phyloP scores from a whole-genome alignment of 139 green algal genomes.

The Chlamydomonas eustigma region DNA sequence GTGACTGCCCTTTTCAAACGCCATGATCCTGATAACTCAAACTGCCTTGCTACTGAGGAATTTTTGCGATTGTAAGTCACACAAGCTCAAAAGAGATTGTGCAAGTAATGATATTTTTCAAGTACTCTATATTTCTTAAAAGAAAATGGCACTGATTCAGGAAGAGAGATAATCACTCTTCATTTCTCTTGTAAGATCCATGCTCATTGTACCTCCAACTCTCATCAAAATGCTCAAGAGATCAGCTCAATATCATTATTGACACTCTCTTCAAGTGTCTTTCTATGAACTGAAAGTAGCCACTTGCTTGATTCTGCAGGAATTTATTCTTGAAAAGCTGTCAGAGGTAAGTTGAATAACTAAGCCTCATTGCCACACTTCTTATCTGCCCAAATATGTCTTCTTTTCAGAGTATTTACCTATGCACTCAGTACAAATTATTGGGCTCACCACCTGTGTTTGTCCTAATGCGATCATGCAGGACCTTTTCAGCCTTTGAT shows the following conservation, averaged over 20 bases:
- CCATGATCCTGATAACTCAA: constrained; percentile 9
- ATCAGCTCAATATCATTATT: not conserved
- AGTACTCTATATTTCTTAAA: too few species aligned
- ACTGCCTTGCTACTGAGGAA: not conserved
- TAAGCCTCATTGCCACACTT: not conserved
- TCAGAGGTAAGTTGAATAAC: not conserved
- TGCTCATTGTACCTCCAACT: not conserved
- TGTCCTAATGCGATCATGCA: not conserved
- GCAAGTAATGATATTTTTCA: not conserved
- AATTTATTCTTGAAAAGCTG: constrained; percentile 44
- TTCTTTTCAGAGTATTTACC: not conserved
- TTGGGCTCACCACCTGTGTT: not conserved
- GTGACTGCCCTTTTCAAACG: constrained; percentile 6
- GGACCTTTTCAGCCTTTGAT: not conserved
- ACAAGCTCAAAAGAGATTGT: not conserved
- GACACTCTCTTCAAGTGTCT: not conserved
- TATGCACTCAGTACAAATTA: not conserved
- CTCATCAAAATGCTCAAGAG: not conserved
- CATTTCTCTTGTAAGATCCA: not conserved
- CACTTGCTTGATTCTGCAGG: not conserved
- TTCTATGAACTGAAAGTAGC: too few species aligned
- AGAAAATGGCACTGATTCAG: too few species aligned
- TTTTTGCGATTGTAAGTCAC: constrained; percentile 2
- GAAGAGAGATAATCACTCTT: not conserved
- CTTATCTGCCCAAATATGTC: not conserved